A percentile compares a stretch with the other conserved stretches of the same genome.
Evolutionary conservation across 805 yeast species (phyloP).

Genomic region (Saccharomyces paradoxus): DNA sequence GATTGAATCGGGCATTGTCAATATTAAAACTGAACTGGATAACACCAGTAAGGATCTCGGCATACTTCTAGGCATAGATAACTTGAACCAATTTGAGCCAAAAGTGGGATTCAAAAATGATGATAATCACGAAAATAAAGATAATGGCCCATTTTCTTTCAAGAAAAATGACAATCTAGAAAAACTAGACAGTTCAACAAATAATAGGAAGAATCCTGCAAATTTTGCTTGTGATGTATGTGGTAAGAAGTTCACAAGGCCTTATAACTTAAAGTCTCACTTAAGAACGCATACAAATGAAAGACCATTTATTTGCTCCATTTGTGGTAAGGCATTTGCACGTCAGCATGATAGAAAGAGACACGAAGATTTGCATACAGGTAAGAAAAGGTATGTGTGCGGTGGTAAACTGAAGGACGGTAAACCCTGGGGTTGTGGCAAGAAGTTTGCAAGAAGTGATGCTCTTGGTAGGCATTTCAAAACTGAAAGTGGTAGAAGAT

Average conservation of each 20-base stretch:
- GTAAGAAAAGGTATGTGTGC: slow-evolving; percentile 68
- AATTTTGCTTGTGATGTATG: slow-evolving; percentile 65
- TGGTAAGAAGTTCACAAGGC: slow-evolving; percentile 81
- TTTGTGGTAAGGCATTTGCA: slow-evolving; percentile 77
- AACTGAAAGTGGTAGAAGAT: slow-evolving; percentile 68
- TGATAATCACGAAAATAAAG: slow-evolving; percentile 6
- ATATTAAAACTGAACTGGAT: background rate
- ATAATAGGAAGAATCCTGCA: slow-evolving; percentile 18
- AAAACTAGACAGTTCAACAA: background rate
- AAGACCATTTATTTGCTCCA: slow-evolving; percentile 62
- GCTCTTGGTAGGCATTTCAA: slow-evolving; percentile 72
- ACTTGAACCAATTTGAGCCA: background rate
- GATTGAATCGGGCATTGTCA: background rate
- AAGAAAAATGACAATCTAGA: slow-evolving; percentile 9
- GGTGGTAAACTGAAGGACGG: slow-evolving; percentile 56
- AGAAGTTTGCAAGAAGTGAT: slow-evolving; percentile 71
- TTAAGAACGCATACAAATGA: slow-evolving; percentile 84
- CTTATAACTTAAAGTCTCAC: slow-evolving; percentile 88
- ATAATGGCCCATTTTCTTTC: slow-evolving; percentile 7
- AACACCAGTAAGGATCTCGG: background rate
- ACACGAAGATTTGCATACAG: slow-evolving; percentile 69
- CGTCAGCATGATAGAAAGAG: slow-evolving; percentile 70
- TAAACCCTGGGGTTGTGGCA: slow-evolving; percentile 70
- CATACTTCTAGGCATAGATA: background rate
- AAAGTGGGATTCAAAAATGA: background rate